Percentiles rank a stretch among this genome's conserved stretches.
Conservation (phyloP, 768 basidiomycete genomes). For the Arthromyces matolae region DNA sequence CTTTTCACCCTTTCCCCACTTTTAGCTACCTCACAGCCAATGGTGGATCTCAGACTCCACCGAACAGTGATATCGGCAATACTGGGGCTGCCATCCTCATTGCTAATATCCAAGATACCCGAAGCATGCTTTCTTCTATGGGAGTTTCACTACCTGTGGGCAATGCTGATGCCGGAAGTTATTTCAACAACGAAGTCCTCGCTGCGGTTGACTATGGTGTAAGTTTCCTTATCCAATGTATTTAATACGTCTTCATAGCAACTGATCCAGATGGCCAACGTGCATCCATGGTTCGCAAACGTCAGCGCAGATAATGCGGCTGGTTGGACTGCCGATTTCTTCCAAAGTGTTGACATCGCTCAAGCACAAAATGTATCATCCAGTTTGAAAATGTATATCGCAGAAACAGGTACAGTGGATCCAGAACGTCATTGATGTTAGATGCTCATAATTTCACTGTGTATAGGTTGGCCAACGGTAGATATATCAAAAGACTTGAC, state of each 20-base stretch:
- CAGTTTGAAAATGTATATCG: slow-evolving; percentile 81
- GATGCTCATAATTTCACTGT: no score
- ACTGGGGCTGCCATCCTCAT: slow-evolving; percentile 62
- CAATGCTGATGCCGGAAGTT: slow-evolving; percentile 81
- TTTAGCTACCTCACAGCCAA: slow-evolving; percentile 55
- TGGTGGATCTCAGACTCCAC: slow-evolving; percentile 37
- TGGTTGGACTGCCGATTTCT: slow-evolving; percentile 80
- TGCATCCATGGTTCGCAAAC: slow-evolving; percentile 94
- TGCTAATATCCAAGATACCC: slow-evolving; percentile 63
- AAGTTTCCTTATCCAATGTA: slow-evolving; percentile 19
- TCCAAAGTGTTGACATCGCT: slow-evolving; percentile 59
- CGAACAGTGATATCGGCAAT: slow-evolving; percentile 59
- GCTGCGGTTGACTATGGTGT: slow-evolving; percentile 67
- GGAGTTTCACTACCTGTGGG: slow-evolving; percentile 66
- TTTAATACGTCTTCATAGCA: background rate
- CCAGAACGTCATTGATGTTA: no score
- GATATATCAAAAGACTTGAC: no score
- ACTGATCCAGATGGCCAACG: slow-evolving; percentile 71
- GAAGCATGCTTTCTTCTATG: slow-evolving; percentile 49
- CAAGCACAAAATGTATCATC: slow-evolving; percentile 60
- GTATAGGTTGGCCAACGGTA: slow-evolving; percentile 69
- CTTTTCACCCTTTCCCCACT: slow-evolving; percentile 5
- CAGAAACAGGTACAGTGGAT: slow-evolving; percentile 68
- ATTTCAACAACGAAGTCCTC: slow-evolving; percentile 72
- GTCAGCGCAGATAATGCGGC: slow-evolving; percentile 64